phyloP scores from a whole-genome alignment of 2,329 filamentous ascomycete genomes.

The Metarhizium sp. region DNA sequence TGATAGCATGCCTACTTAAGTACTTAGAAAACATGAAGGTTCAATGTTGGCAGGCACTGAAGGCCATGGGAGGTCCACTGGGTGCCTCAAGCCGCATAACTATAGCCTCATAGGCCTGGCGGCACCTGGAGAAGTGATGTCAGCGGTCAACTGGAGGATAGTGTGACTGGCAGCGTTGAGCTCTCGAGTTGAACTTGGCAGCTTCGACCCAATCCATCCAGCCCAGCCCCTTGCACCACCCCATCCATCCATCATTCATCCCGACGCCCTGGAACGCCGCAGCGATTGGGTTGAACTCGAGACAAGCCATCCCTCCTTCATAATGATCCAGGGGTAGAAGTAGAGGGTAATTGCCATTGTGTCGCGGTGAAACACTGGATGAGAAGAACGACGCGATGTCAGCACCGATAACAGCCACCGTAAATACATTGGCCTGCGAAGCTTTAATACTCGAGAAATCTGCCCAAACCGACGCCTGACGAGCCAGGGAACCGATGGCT shows the following conservation, averaged over 20 bases:
- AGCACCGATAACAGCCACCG: not conserved
- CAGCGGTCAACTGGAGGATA: not conserved
- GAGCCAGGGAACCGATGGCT: too few species aligned
- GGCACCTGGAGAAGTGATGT: not conserved
- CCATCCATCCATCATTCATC: not conserved
- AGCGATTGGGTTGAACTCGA: not conserved
- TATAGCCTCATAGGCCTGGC: not conserved
- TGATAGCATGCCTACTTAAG: too few species aligned
- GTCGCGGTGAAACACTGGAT: not conserved
- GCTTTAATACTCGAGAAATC: not conserved
- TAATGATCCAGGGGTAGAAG: not conserved
- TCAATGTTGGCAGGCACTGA: too few species aligned
- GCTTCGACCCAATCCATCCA: not conserved
- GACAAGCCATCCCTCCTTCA: slow-evolving; percentile 1
- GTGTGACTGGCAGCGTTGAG: not conserved
- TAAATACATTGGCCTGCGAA: not conserved
- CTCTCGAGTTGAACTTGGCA: too few species aligned
- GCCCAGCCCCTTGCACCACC: not conserved
- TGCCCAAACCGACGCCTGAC: too few species aligned
- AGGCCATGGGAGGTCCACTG: too few species aligned
- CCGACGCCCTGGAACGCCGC: not conserved
- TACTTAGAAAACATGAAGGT: too few species aligned
- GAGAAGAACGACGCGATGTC: not conserved
- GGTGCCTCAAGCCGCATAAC: too few species aligned
- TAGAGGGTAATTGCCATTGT: not conserved